A percentile compares a stretch with the other conserved stretches of the same genome.
Evolutionary conservation across 352 stramenopile species (phyloP).

Genomic region (Phytophthora pisi): DNA sequence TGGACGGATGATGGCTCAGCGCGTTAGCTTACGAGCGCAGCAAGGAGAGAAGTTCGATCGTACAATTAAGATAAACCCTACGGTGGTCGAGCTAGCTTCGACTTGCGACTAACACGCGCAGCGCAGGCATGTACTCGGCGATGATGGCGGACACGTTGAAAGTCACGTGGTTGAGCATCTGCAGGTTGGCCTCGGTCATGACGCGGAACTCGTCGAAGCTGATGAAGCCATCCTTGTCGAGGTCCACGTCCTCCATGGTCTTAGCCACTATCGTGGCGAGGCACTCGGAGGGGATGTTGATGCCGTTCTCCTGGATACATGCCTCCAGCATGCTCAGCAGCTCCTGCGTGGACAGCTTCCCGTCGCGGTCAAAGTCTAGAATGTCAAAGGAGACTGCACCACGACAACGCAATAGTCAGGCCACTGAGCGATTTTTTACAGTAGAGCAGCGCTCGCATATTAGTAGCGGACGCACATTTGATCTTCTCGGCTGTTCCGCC

Average conservation of each 20-base stretch:
- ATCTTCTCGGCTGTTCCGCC: conserved; percentile 71
- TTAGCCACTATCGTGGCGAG: conserved; percentile 72
- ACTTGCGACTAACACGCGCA: conserved; percentile 52
- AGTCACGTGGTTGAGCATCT: conserved; percentile 84
- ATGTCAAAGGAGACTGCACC: conserved; percentile 78
- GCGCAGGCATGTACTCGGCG: conserved; percentile 73
- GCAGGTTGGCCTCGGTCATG: conserved; percentile 62
- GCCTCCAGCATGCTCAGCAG: conserved; percentile 74
- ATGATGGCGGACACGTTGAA: conserved; percentile 83
- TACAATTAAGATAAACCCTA: background rate
- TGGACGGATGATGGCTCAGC: background rate
- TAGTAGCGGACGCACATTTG: conserved; percentile 47
- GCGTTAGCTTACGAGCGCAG: background rate
- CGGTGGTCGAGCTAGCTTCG: conserved; percentile 4
- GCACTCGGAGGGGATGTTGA: conserved; percentile 72
- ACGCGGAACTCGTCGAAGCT: conserved; percentile 76
- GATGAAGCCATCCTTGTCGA: conserved; percentile 73
- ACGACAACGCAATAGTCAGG: conserved; percentile 3
- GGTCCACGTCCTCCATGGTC: conserved; percentile 72
- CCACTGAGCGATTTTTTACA: background rate
- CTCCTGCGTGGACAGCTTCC: conserved; percentile 74
- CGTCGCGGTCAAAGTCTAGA: conserved; percentile 74
- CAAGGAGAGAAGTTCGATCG: background rate
- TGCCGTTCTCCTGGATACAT: conserved; percentile 76
- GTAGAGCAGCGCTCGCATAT: background rate